Conservation (phyloP, 192 early-diverging fungal species). For the Globomyces pollinis-pini region DNA sequence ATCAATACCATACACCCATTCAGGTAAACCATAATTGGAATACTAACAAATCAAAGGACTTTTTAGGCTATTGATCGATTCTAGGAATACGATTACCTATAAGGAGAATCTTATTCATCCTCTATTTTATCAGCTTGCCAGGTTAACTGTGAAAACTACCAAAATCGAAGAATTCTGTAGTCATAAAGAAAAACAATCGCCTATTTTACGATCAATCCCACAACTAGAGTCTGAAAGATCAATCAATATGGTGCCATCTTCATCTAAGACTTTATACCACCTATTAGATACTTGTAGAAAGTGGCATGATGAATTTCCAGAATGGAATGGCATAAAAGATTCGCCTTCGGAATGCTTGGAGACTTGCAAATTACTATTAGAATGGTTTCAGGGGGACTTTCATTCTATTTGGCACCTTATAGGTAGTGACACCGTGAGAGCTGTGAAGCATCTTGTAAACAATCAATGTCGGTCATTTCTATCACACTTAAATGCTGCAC, state of each 20-base stretch:
- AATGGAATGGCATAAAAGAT: neutral
- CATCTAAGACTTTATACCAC: neutral
- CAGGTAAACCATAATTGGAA: neutral
- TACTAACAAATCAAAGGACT: neutral
- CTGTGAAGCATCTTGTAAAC: neutral
- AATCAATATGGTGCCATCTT: neutral
- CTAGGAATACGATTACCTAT: too few species aligned
- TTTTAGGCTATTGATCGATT: neutral
- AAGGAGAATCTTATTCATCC: neutral
- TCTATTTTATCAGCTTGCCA: neutral
- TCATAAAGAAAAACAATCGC: neutral
- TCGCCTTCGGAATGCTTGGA: neutral
- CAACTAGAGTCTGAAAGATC: neutral
- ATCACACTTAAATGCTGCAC: neutral
- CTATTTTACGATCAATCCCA: neutral
- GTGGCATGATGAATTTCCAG: neutral
- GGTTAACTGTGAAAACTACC: neutral
- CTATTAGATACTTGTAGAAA: neutral
- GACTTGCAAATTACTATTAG: neutral
- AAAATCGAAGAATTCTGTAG: neutral
- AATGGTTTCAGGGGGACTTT: neutral
- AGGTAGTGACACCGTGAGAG: neutral
- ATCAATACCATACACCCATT: too few species aligned
- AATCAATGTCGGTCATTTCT: constrained; percentile 1
- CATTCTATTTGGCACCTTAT: constrained; percentile 1